Conservation (phyloP, 257 asterid genomes). For the Phtheirospermum japonicum region DNA sequence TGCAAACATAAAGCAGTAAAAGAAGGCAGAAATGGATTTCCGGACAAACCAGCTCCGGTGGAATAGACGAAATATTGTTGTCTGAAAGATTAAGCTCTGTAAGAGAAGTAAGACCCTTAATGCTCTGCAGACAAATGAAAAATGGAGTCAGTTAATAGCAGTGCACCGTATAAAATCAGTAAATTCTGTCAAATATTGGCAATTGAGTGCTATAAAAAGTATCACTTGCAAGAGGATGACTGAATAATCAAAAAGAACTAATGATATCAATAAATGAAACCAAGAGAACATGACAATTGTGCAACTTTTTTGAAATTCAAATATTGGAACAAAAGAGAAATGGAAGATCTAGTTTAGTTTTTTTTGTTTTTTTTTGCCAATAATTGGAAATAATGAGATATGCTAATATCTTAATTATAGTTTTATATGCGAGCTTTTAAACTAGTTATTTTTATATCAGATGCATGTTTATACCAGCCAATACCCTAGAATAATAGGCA, state of each 20-base stretch:
- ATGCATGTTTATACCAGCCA: conserved; percentile 6
- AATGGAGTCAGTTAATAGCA: conserved; percentile 11
- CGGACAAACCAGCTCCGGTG: conserved; percentile 74
- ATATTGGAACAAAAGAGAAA: not conserved
- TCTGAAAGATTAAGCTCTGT: conserved; percentile 79
- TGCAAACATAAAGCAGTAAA: conserved; percentile 20
- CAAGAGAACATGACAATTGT: not conserved
- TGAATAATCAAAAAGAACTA: conserved; percentile 8
- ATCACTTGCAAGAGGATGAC: conserved; percentile 18
- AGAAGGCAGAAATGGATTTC: conserved; percentile 6
- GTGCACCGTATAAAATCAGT: not conserved
- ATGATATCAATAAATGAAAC: conserved; percentile 12
- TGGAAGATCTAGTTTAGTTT: not conserved
- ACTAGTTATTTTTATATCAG: not conserved
- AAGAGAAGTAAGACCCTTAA: conserved; percentile 66
- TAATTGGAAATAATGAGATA: conserved; percentile 3
- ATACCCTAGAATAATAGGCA: not conserved
- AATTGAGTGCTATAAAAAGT: conserved; percentile 6
- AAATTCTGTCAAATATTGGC: conserved; percentile 10
- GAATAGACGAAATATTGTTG: conserved; percentile 76
- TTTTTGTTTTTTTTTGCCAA: conserved; percentile 2
- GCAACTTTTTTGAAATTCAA: conserved; percentile 2
- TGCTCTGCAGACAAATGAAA: conserved; percentile 54
- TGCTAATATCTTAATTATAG: not conserved
- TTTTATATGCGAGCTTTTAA: not conserved